Evolutionary conservation across 768 basidiomycete species (phyloP).

Genomic region (Boletus bicolor): DNA sequence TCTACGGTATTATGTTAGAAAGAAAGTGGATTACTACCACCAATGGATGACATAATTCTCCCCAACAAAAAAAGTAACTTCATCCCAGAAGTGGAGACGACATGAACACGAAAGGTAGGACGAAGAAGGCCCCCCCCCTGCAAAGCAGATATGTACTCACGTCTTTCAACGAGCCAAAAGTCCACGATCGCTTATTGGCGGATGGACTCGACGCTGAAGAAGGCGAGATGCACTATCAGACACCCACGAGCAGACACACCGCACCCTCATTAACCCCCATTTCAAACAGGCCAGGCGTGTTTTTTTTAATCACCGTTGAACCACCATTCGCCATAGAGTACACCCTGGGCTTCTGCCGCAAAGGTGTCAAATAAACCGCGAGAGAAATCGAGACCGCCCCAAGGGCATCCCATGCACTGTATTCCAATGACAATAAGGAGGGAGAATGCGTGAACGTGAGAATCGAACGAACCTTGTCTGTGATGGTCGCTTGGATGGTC

Average conservation of each 20-base stretch:
- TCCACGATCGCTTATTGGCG: too few relatives aligned
- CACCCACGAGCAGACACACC: neutral
- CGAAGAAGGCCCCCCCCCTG: neutral
- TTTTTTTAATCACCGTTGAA: slow-evolving; percentile 39
- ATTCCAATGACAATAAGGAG: neutral
- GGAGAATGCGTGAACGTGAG: neutral
- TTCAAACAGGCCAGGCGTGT: neutral
- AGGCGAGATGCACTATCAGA: neutral
- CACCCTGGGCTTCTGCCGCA: slow-evolving; percentile 44
- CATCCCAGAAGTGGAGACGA: neutral
- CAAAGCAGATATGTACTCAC: neutral
- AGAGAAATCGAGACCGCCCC: slow-evolving; percentile 65
- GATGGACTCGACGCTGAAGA: neutral
- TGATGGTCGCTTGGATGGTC: slow-evolving; percentile 49
- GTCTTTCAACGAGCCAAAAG: too few relatives aligned
- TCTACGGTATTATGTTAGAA: neutral
- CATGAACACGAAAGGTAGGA: slow-evolving; percentile 10
- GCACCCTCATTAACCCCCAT: too few relatives aligned
- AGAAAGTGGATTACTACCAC: neutral
- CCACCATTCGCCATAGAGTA: slow-evolving; percentile 59
- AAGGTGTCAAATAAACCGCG: slow-evolving; percentile 63
- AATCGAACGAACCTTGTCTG: slow-evolving; percentile 50
- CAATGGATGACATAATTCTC: neutral
- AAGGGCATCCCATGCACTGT: slow-evolving; percentile 65
- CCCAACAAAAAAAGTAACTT: neutral